These are phyloP conservation scores for Xeromyces bisporus DNA, from an alignment of 495 filamentous ascomycete genomes.

Conservation along the genomic window DNA sequence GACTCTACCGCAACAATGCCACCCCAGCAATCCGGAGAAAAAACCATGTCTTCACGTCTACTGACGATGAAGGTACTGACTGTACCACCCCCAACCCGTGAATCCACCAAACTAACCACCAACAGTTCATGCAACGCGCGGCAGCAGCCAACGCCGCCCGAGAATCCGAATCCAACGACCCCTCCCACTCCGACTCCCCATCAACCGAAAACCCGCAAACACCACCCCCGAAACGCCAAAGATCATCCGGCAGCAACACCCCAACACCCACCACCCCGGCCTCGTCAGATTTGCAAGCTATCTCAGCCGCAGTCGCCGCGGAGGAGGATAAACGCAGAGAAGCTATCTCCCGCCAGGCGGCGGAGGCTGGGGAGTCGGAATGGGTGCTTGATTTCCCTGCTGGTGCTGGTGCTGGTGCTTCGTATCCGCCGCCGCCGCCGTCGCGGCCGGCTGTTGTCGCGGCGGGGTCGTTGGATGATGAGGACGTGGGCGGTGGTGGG, in stretches of 20 bases:
- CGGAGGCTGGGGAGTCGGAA: constrained; percentile 64
- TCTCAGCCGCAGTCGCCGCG: constrained; percentile 52
- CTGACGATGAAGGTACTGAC: constrained; percentile 84
- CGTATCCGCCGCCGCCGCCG: constrained; percentile 5
- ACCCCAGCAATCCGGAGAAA: too few species aligned
- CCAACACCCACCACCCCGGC: constrained; percentile 12
- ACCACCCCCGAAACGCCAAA: constrained; percentile 26
- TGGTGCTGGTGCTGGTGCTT: constrained; percentile 5
- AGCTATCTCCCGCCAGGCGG: constrained; percentile 52
- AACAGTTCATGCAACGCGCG: constrained; percentile 87
- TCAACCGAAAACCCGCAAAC: constrained; percentile 13
- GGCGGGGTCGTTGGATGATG: constrained; percentile 22
- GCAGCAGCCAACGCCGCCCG: constrained; percentile 34
- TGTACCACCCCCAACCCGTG: too few species aligned
- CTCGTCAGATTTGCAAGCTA: constrained; percentile 34
- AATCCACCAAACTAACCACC: too few species aligned
- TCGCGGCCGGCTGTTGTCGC: constrained; percentile 19
- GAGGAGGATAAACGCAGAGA: constrained; percentile 60
- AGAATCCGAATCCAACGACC: constrained; percentile 3
- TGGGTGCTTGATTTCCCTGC: constrained; percentile 51
- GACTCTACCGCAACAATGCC: constrained; percentile 19
- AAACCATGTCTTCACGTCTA: constrained; percentile 76
- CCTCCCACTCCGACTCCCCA: constrained; percentile 20
- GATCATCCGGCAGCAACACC: constrained; percentile 20
- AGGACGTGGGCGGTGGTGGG: constrained; percentile 16